Conservation (phyloP, 108 stramenopile species). For the Aurantiochytrium sp. region DNA sequence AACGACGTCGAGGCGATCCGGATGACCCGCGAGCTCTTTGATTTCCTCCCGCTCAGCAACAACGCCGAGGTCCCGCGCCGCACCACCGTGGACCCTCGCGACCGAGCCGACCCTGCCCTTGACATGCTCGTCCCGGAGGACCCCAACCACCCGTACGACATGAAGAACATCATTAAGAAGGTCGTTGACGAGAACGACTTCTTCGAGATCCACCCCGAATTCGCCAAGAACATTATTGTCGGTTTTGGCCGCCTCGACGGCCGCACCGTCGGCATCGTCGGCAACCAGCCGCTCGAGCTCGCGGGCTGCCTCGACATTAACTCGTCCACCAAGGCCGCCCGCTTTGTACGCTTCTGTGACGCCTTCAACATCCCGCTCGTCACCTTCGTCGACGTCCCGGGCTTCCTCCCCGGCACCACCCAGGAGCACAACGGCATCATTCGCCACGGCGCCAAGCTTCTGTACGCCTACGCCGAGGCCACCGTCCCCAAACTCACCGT, state of each 20-base stretch:
- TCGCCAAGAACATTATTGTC: slow-evolving; percentile 90
- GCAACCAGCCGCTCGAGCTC: slow-evolving; percentile 89
- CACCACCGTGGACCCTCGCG: slow-evolving; percentile 69
- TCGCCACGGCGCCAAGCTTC: slow-evolving; percentile 91
- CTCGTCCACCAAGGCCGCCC: slow-evolving; percentile 88
- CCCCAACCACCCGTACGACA: slow-evolving; percentile 94
- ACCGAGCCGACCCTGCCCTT: slow-evolving; percentile 75
- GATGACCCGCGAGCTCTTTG: slow-evolving; percentile 79
- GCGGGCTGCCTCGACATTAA: slow-evolving; percentile 98
- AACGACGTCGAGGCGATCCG: slow-evolving; percentile 88
- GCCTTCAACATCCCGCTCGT: slow-evolving; percentile 96
- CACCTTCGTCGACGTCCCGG: slow-evolving; percentile 99
- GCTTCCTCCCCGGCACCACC: slow-evolving; percentile 90
- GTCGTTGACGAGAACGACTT: slow-evolving; percentile 87
- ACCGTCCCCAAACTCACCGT: slow-evolving; percentile 94
- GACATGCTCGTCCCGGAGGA: slow-evolving; percentile 91
- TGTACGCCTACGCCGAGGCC: slow-evolving; percentile 98
- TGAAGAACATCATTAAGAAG: slow-evolving; percentile 75
- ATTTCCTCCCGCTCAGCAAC: slow-evolving; percentile 85
- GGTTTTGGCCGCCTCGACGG: slow-evolving; percentile 93
- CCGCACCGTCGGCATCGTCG: slow-evolving; percentile 87
- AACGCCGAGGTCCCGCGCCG: slow-evolving; percentile 67
- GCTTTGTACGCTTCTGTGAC: slow-evolving; percentile 95
- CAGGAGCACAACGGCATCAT: slow-evolving; percentile 78
- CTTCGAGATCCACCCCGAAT: slow-evolving; percentile 91